Evolutionary conservation across 2,329 filamentous ascomycete genomes (phyloP), one percentile per base, ranked within the genome.

Genomic region (Chaetothyriales sp.): DNA sequence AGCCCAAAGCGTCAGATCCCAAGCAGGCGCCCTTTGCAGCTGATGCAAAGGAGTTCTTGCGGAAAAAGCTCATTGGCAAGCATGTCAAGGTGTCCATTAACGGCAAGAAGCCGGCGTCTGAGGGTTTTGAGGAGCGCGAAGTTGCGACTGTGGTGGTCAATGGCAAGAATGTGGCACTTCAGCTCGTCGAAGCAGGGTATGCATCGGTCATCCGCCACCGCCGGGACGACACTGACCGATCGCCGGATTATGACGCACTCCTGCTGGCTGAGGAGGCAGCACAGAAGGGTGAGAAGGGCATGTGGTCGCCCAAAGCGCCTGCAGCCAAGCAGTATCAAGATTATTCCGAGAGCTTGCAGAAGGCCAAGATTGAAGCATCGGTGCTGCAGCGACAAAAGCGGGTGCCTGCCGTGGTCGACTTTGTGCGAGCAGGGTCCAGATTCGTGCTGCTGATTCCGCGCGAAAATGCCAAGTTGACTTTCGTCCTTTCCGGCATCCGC

Each of bases 61-160:
- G 92, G 51, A 95, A 95, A 76, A 88, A 83, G 67, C 69, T 95
- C 29, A 98, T 98, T 63, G 92, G 89, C 55, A 98, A 98, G 75
- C 87, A 95, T 60, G 88, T 97, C 59, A 86, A 85, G 67, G 81
- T 95, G 52, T 84, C 79, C 50, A 81, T 95, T 54, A 89, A 98
- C 65, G 92, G 92, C 52, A 88, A 87, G 67, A 89, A 92, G 70
- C 84, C 90, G 44, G 89, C 88, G 1, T 84, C 77, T 1, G 90
- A 95, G 57, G 89, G 86, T 8, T 98, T 89, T 60, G 90, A 97
- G 64, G 89, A 92, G 64, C 85, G 89, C 51, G 92, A 98, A 59
- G 92, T 98, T 63, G 90, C 87, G 44, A 95, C 90, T 1, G 78
- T 98, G 45, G 83, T 81, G 1, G 76, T 85, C 49, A 86, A 86